phyloP scores from a whole-genome alignment of 202 grass and related monocot genomes.

The Panicum virgatum region DNA sequence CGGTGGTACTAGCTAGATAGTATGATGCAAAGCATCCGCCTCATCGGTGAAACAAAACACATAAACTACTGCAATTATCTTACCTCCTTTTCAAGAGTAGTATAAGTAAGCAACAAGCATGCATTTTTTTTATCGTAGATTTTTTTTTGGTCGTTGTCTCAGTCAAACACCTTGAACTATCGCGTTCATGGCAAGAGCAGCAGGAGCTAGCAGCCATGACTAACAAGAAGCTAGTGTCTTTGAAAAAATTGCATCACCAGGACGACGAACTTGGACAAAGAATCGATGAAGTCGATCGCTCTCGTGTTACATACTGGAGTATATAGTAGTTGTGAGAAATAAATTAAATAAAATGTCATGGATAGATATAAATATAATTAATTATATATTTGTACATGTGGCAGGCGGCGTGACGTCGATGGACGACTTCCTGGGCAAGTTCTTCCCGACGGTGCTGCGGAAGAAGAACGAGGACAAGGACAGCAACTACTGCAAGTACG shows the following conservation, averaged over 20 bases:
- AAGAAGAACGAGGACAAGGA: constrained; percentile 68
- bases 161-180: constrained; percentile 9
- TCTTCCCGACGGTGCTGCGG: constrained; percentile 75
- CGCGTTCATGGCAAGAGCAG: neutral
- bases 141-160: neutral
- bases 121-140: neutral
- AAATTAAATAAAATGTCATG: neutral
- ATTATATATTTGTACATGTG: neutral
- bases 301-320: too few species aligned
- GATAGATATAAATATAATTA: neutral
- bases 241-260: neutral
- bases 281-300: neutral
- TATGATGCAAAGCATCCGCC: constrained; percentile 16
- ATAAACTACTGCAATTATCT: neutral
- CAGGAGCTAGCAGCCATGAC: neutral
- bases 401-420: constrained; percentile 74
- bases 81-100: neutral
- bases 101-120: neutral
- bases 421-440: constrained; percentile 74
- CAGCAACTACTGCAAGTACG: constrained; percentile 98
- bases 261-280: neutral
- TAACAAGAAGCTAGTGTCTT: neutral
- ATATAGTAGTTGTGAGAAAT: too few species aligned
- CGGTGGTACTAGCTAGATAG: neutral
- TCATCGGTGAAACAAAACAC: neutral